A percentile compares a stretch with the other conserved stretches of the same genome.
Evolutionary conservation across 148 eudicot genomes (phyloP).

Genomic region (Rheum nobile): DNA sequence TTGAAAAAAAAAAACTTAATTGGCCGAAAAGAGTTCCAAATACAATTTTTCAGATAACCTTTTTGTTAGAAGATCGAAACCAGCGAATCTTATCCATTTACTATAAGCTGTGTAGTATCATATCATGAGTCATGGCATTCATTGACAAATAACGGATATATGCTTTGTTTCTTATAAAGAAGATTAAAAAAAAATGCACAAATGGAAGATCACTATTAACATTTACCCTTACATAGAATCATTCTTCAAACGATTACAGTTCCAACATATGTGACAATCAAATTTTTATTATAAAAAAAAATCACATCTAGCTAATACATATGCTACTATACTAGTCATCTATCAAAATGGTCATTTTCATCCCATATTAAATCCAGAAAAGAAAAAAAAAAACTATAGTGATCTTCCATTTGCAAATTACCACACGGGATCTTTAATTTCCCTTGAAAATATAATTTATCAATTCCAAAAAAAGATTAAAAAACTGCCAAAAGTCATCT

Average conservation of each 20-base stretch:
- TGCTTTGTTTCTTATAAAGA: neutral
- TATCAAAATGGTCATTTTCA: neutral
- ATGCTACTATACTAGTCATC: neutral
- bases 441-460: too few relatives aligned
- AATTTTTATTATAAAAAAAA: neutral
- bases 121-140: neutral
- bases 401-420: too few relatives aligned
- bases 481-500: neutral
- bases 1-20: too few relatives aligned
- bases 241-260: neutral
- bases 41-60: too few relatives aligned
- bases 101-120: neutral
- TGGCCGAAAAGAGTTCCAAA: too few relatives aligned
- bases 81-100: neutral
- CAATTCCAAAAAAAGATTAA: neutral
- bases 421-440: too few relatives aligned
- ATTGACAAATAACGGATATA: neutral
- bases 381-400: too few relatives aligned
- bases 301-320: neutral
- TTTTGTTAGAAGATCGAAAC: too few relatives aligned
- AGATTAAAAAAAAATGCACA: neutral
- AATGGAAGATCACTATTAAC: neutral
- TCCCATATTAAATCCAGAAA: neutral
- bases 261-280: neutral
- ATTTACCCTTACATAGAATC: too few relatives aligned